Evolutionary conservation across 345 rosid species (phyloP).

Genomic region (Hibiscus trionum): DNA sequence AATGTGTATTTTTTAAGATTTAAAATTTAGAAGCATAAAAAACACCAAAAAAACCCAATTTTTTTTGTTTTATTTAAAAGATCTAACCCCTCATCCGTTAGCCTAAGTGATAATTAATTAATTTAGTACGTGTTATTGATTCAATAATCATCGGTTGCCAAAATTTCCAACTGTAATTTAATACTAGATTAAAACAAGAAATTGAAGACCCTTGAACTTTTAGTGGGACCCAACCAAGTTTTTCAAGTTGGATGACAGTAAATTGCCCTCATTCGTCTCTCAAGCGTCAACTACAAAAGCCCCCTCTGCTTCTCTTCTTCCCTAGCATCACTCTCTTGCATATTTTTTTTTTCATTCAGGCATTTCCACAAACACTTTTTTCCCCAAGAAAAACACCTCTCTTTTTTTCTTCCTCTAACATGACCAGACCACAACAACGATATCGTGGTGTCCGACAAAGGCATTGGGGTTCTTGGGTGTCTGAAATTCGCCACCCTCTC

Average conservation of each 20-base stretch:
- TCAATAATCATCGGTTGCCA: slow-evolving; percentile 30
- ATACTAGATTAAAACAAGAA: neutral
- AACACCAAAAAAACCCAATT: too few species aligned
- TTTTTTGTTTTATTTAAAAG: too few species aligned
- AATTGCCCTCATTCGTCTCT: slow-evolving; percentile 18
- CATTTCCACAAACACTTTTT: slow-evolving; percentile 36
- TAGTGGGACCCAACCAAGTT: slow-evolving; percentile 40
- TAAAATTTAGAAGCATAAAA: too few species aligned
- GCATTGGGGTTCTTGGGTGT: slow-evolving; percentile 99
- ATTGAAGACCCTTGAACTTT: slow-evolving; percentile 17
- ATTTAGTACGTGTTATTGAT: neutral
- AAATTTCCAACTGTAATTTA: slow-evolving; percentile 39
- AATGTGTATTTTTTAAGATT: too few species aligned
- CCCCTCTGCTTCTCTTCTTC: slow-evolving; percentile 30
- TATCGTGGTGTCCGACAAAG: slow-evolving; percentile 97
- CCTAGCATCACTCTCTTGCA: slow-evolving; percentile 10
- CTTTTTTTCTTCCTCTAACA: neutral
- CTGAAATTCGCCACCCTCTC: slow-evolving; percentile 95
- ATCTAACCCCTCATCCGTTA: too few species aligned
- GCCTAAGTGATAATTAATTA: too few species aligned
- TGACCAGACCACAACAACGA: slow-evolving; percentile 96
- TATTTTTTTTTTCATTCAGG: neutral
- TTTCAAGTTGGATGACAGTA: slow-evolving; percentile 63
- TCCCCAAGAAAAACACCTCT: slow-evolving; percentile 10
- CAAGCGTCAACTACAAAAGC: slow-evolving; percentile 43